phyloP scores from a whole-genome alignment of 768 basidiomycete genomes.

The Cubamyces sp. region DNA sequence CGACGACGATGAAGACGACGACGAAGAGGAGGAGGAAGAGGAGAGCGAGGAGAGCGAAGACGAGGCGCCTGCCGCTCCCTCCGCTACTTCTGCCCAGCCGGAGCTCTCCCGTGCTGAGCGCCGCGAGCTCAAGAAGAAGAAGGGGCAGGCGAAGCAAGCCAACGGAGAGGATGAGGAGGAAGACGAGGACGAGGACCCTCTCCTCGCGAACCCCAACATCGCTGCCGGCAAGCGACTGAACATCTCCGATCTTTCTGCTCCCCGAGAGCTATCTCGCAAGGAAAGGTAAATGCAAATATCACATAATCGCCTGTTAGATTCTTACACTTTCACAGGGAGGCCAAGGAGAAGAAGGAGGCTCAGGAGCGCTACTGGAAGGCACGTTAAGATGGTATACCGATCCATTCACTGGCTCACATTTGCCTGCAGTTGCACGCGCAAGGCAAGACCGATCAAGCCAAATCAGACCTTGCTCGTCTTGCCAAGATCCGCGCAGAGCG shows the following conservation, averaged over 20 bases:
- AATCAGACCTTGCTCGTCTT: slow-evolving; percentile 84
- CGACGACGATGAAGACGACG: slow-evolving; percentile 37
- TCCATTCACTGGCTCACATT: neutral
- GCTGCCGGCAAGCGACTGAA: slow-evolving; percentile 68
- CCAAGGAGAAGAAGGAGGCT: slow-evolving; percentile 90
- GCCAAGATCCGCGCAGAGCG: slow-evolving; percentile 86
- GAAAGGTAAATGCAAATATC: slow-evolving; percentile 53
- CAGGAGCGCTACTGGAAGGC: slow-evolving; percentile 90
- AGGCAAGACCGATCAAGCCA: slow-evolving; percentile 92
- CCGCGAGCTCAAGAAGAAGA: slow-evolving; percentile 84
- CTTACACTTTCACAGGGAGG: slow-evolving; percentile 58
- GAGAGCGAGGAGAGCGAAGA: slow-evolving; percentile 53
- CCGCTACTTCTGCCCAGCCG: slow-evolving; percentile 40
- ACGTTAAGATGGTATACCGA: slow-evolving; percentile 10
- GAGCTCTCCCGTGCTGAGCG: slow-evolving; percentile 76
- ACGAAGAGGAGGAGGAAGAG: slow-evolving; percentile 47
- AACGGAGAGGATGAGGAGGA: slow-evolving; percentile 40
- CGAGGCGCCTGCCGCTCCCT: slow-evolving; percentile 35
- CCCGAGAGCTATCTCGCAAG: slow-evolving; percentile 62
- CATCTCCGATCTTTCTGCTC: slow-evolving; percentile 71
- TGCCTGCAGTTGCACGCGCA: slow-evolving; percentile 59
- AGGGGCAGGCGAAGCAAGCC: slow-evolving; percentile 50
- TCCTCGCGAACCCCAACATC: slow-evolving; percentile 81
- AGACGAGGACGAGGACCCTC: slow-evolving; percentile 62
- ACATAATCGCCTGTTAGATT: neutral